phyloP scores from a whole-genome alignment of 192 early-diverging fungal species.

The Entomortierella parvispora region DNA sequence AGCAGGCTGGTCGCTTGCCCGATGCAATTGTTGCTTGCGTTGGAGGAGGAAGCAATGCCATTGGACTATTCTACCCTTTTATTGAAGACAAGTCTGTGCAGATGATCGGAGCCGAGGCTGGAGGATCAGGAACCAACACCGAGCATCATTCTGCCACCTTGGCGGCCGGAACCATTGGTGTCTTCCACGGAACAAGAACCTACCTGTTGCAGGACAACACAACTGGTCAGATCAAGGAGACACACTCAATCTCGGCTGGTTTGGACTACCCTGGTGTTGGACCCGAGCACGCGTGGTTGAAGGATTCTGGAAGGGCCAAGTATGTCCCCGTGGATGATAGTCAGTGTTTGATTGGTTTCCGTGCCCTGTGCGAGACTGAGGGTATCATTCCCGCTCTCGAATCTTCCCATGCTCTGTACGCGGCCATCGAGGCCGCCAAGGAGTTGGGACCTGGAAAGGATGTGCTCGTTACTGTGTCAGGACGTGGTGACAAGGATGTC shows the following conservation, averaged over 20 bases:
- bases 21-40: slow-evolving; percentile 97
- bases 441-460: slow-evolving; percentile 79
- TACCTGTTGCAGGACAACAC: slow-evolving; percentile 89
- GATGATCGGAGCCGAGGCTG: slow-evolving; percentile 95
- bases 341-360: slow-evolving; percentile 89
- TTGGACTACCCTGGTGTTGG: slow-evolving; percentile 98
- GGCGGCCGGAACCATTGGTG: slow-evolving; percentile 84
- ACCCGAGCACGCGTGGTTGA: slow-evolving; percentile 94
- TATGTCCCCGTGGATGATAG: slow-evolving; percentile 84
- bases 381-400: slow-evolving; percentile 98
- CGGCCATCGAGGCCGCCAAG: slow-evolving; percentile 81
- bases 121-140: slow-evolving; percentile 87
- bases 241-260: slow-evolving; percentile 95
- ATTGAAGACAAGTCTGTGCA: slow-evolving; percentile 85
- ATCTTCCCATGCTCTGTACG: slow-evolving; percentile 91
- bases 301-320: slow-evolving; percentile 85
- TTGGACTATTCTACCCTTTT: slow-evolving; percentile 98
- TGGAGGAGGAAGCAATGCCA: slow-evolving; percentile 96
- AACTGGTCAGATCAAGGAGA: slow-evolving; percentile 98
- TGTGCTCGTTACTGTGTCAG: slow-evolving; percentile 90
- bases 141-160: slow-evolving; percentile 92
- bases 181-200: slow-evolving; percentile 96
- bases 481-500: slow-evolving; percentile 98
- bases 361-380: slow-evolving; percentile 72
- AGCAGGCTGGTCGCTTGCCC: slow-evolving; percentile 85